A percentile compares a stretch with the other conserved stretches of the same genome.
phyloP scores from a whole-genome alignment of 2,329 filamentous ascomycete genomes.

The Xylaria sp. region DNA sequence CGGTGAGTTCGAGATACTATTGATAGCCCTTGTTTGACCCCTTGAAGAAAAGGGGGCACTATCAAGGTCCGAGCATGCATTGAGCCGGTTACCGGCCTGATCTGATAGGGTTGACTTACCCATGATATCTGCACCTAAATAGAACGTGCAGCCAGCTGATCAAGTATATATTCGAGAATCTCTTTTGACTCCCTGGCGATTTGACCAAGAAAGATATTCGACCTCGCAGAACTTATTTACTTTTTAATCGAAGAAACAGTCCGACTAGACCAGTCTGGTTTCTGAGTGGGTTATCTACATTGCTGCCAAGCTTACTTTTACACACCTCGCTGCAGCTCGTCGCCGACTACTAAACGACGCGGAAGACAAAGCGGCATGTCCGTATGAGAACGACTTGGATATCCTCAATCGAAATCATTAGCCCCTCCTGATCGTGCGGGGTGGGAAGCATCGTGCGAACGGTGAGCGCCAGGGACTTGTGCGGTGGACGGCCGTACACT shows the following conservation, averaged over 20 bases:
- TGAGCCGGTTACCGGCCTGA: background rate
- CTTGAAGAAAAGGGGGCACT: background rate
- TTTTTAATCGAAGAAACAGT: background rate
- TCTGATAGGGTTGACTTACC: background rate
- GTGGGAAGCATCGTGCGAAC: background rate
- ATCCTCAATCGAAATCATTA: background rate
- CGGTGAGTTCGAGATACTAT: background rate
- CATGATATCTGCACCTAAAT: too few species aligned
- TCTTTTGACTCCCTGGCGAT: background rate
- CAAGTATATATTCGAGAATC: background rate
- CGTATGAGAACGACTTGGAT: background rate
- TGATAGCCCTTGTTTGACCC: background rate
- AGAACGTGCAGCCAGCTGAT: background rate
- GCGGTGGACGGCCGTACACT: background rate
- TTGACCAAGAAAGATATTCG: background rate
- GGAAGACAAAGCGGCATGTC: background rate
- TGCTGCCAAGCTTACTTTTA: background rate
- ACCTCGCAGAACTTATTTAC: background rate
- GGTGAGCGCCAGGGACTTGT: background rate
- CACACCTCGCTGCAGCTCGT: background rate
- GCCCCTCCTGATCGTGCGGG: background rate
- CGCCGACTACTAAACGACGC: background rate
- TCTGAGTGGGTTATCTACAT: background rate
- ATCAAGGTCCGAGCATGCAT: background rate
- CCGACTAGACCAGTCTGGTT: background rate